phyloP scores from a whole-genome alignment of 352 stramenopile species.

The Thalassiosira oceanica region DNA sequence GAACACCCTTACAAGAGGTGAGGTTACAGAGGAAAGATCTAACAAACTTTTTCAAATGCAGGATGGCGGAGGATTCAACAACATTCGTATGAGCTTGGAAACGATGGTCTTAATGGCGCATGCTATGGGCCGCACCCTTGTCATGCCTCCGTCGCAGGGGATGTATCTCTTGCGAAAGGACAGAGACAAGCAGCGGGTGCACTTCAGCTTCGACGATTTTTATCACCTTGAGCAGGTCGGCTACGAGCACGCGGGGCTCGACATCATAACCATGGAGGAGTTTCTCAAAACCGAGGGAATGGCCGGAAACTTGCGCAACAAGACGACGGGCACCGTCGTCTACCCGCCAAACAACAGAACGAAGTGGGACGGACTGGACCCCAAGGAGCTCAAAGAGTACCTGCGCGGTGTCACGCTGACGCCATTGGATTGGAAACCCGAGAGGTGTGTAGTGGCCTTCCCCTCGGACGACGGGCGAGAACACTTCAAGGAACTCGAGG shows the following conservation, averaged over 20 bases:
- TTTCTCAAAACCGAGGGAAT: slow-evolving; percentile 76
- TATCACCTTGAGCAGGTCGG: slow-evolving; percentile 74
- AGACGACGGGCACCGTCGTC: slow-evolving; percentile 30
- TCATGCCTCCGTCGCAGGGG: slow-evolving; percentile 81
- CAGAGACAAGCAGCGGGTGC: slow-evolving; percentile 28
- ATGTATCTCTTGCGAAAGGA: slow-evolving; percentile 81
- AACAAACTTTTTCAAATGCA: too few species aligned
- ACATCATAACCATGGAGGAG: slow-evolving; percentile 85
- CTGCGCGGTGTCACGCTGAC: slow-evolving; percentile 24
- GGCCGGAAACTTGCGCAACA: slow-evolving; percentile 48
- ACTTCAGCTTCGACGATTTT: slow-evolving; percentile 80
- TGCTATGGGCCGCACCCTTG: slow-evolving; percentile 83
- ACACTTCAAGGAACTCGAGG: slow-evolving; percentile 49
- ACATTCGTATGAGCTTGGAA: slow-evolving; percentile 86
- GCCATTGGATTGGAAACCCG: slow-evolving; percentile 53
- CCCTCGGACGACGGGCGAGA: slow-evolving; percentile 44
- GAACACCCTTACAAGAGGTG: too few species aligned
- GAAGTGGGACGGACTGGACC: slow-evolving; percentile 50
- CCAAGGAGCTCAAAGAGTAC: slow-evolving; percentile 29
- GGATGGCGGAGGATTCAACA: slow-evolving; percentile 87
- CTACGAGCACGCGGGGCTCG: slow-evolving; percentile 68
- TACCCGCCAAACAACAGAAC: slow-evolving; percentile 66
- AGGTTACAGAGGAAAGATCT: too few species aligned
- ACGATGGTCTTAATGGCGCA: slow-evolving; percentile 80
- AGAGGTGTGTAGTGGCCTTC: slow-evolving; percentile 63